Base-by-base conservation (phyloP, 2,329 filamentous ascomycete genomes). In the Mycogone perniciosa region DNA sequence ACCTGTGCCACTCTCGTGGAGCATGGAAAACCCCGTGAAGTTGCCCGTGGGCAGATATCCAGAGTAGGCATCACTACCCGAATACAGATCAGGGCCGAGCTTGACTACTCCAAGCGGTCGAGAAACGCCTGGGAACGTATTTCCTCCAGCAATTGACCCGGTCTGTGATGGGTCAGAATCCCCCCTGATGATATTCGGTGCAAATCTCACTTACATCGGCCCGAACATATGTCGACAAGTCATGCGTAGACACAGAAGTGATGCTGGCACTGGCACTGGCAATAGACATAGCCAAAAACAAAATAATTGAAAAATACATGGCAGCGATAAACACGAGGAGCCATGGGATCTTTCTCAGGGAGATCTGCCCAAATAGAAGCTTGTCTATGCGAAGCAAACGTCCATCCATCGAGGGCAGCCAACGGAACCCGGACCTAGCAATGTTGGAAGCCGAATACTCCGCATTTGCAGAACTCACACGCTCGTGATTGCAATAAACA, bases 1-100 rank as follows among this genome's bases (percentile, higher is more conserved):
- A 6, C 84, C 84, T 0, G 83, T 88, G 3, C 83, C 82, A 54
- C 77, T 79, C 60, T 85, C 81, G 56, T 85, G 82, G 59, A 85
- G 78, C 75, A 85, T 72, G 52, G 76, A 80, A 63, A 84, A 83
- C 13, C 79, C 81, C 2, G 74, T 78, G 56, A 84, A 77, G 31
- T 75, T 72, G 3, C 80, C 79, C 30, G 64, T 64, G 0, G 71
- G 59, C 43, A 72, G 68, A 53, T 78, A 81, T 11, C 77, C 77
- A 2, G 76, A 79, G 57, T 80, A 80, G 26, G 71, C 70, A 55
- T 80, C 76, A 7, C 65, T 66, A 9, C 73, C 74, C 9, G 69
- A 71, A 50, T 75, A 70, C 9, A 79, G 63, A 45, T 78, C 72
- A 7, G 76, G 75, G 4, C 74, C 75, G 4, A 77, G 64, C 61